A percentile compares a stretch with the other conserved stretches of the same genome.
Evolutionary conservation across 1,284 basidiomycete genomes (phyloP).

Genomic region (Volvariella volvacea): DNA sequence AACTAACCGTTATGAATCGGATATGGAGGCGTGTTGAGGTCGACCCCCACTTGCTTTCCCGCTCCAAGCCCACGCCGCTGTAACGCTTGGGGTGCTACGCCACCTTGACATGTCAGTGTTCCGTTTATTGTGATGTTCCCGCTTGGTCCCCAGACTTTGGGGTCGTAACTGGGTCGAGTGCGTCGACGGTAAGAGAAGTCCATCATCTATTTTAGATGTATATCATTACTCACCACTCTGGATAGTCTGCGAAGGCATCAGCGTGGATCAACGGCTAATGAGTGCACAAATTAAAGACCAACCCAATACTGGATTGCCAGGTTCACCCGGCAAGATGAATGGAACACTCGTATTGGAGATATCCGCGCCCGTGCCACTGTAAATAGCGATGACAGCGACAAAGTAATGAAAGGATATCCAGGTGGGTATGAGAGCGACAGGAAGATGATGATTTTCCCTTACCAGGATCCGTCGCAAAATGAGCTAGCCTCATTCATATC

Average conservation of each 20-base stretch:
- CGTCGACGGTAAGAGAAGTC: conserved; percentile 3
- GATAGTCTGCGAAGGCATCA: conserved; percentile 32
- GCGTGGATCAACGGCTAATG: conserved; percentile 1
- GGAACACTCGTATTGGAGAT: conserved; percentile 39
- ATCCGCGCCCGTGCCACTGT: conserved; percentile 48
- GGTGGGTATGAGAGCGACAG: background rate
- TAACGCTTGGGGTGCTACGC: conserved; percentile 9
- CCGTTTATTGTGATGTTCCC: conserved; percentile 74
- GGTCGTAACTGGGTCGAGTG: conserved; percentile 45
- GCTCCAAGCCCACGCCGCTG: conserved; percentile 38
- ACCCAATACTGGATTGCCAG: conserved; percentile 38
- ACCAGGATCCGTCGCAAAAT: conserved; percentile 63
- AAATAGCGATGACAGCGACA: conserved; percentile 1
- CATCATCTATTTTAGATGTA: no score
- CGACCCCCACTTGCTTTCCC: conserved; percentile 34
- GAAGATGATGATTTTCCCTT: conserved; percentile 13
- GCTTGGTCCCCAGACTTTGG: conserved; percentile 54
- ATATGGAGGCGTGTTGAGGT: conserved; percentile 58
- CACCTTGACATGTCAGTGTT: conserved; percentile 40
- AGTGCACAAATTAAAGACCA: conserved; percentile 4
- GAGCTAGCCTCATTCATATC: conserved; percentile 71
- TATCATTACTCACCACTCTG: conserved; percentile 53
- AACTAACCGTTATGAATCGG: conserved; percentile 61
- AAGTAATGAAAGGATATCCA: background rate
- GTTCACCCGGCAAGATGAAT: conserved; percentile 45